phyloP scores from a whole-genome alignment of 2,329 filamentous ascomycete species.

The Phaeosphaeria sp. region DNA sequence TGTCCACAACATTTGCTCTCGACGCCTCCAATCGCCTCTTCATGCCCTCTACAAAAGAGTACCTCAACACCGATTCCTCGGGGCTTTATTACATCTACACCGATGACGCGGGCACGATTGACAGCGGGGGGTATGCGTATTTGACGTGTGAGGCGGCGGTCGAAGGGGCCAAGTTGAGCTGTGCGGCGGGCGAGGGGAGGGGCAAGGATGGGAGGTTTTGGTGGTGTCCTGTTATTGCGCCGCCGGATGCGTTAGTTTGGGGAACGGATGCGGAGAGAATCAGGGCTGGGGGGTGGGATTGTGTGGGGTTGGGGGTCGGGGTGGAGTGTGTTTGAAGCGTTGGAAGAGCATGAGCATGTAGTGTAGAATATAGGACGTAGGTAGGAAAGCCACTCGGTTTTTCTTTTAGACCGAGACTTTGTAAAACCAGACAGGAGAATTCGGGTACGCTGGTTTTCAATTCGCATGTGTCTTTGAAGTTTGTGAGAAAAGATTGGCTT shows the following conservation, averaged over 20 bases:
- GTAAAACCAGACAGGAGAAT: too few relatives aligned
- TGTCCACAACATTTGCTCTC: background rate
- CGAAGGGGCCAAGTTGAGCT: background rate
- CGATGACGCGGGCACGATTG: background rate
- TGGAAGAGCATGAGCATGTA: too few relatives aligned
- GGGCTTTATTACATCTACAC: background rate
- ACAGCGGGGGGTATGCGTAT: background rate
- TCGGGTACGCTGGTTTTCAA: too few relatives aligned
- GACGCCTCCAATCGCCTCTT: background rate
- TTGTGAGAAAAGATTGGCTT: too few relatives aligned
- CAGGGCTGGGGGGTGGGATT: background rate
- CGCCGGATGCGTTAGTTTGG: slow-evolving; percentile 1
- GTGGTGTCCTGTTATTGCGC: background rate
- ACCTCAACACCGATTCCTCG: background rate
- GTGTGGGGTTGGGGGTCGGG: slow-evolving; percentile 2
- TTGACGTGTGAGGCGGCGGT: background rate
- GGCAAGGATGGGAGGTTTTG: background rate
- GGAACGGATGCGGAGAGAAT: background rate
- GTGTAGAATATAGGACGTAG: too few relatives aligned
- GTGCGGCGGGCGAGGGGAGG: background rate
- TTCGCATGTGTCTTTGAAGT: too few relatives aligned
- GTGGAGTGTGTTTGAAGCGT: slow-evolving; percentile 2
- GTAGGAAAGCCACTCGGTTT: too few relatives aligned
- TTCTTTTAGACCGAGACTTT: too few relatives aligned
- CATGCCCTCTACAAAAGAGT: background rate